Conservation (phyloP, 352 stramenopile species). For the Blastocystis sp. region DNA sequence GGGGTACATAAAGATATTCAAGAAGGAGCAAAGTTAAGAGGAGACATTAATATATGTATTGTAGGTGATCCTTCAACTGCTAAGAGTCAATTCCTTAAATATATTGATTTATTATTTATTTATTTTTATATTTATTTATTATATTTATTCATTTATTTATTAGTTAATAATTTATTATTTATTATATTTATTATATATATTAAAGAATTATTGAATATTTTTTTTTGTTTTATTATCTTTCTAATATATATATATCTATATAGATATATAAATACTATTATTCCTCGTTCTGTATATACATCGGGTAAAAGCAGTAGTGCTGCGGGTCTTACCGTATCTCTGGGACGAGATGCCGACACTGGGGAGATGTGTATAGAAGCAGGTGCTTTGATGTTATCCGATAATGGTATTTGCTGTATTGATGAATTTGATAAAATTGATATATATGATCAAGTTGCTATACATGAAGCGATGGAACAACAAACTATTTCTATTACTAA, state of each 20-base stretch:
- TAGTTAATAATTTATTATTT: no score
- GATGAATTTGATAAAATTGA: conserved; percentile 86
- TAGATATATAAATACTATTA: no score
- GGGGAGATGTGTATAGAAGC: conserved; percentile 69
- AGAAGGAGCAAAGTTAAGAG: conserved; percentile 68
- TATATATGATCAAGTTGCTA: conserved; percentile 61
- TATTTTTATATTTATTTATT: background rate
- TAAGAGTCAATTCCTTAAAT: conserved; percentile 69
- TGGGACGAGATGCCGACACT: conserved; percentile 63
- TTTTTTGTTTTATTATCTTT: no score
- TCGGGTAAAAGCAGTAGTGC: conserved; percentile 65
- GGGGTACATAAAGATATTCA: conserved; percentile 87
- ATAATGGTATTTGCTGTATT: conserved; percentile 93
- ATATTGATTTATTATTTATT: conserved; percentile 62
- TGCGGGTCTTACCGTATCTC: conserved; percentile 61
- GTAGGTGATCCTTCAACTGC: conserved; percentile 65
- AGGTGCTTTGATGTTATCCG: conserved; percentile 84
- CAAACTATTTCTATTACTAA: conserved; percentile 78
- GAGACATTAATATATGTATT: conserved; percentile 68
- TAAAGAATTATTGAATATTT: no score
- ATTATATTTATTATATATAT: conserved; percentile 45
- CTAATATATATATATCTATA: no score
- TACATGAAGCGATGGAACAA: conserved; percentile 80
- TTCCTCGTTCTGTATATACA: conserved; percentile 66
- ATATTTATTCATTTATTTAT: no score